Conservation (phyloP, 768 basidiomycete species). For the Sporobolomyces roseus region DNA sequence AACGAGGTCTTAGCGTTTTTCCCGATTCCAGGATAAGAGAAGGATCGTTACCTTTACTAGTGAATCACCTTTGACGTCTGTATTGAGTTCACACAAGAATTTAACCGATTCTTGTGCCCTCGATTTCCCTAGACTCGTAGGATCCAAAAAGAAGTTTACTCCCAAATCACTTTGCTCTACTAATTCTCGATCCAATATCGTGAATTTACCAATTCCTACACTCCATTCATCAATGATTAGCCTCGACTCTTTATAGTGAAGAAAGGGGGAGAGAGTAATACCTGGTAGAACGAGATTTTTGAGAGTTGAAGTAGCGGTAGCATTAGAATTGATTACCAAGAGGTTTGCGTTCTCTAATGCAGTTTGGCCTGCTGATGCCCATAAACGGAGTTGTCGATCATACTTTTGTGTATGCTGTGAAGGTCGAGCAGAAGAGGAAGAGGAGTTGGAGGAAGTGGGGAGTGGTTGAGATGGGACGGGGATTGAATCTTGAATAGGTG, state of each 20-base stretch:
- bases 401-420: conserved; percentile 74
- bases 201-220: conserved; percentile 80
- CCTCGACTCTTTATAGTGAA: neutral
- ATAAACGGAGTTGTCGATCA: conserved; percentile 88
- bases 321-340: conserved; percentile 72
- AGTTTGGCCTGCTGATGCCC: conserved; percentile 86
- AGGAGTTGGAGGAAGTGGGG: neutral
- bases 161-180: conserved; percentile 75
- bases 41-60: conserved; percentile 53
- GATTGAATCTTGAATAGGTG: conserved; percentile 25
- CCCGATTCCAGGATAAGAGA: no score
- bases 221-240: neutral
- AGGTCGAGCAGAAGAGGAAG: conserved; percentile 17
- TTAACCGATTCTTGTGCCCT: conserved; percentile 75
- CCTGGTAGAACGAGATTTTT: conserved; percentile 96
- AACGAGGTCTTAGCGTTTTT: no score
- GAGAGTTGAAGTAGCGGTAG: conserved; percentile 79
- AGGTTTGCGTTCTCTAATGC: conserved; percentile 81
- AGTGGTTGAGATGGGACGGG: neutral
- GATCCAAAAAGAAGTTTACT: conserved; percentile 93
- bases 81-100: conserved; percentile 79
- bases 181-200: conserved; percentile 67
- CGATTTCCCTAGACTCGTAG: conserved; percentile 68
- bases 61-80: conserved; percentile 68
- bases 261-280: conserved; percentile 33